These are phyloP conservation scores for Pythium diclinum DNA, from an alignment of 352 stramenopile genomes.

Conservation along the genomic window DNA sequence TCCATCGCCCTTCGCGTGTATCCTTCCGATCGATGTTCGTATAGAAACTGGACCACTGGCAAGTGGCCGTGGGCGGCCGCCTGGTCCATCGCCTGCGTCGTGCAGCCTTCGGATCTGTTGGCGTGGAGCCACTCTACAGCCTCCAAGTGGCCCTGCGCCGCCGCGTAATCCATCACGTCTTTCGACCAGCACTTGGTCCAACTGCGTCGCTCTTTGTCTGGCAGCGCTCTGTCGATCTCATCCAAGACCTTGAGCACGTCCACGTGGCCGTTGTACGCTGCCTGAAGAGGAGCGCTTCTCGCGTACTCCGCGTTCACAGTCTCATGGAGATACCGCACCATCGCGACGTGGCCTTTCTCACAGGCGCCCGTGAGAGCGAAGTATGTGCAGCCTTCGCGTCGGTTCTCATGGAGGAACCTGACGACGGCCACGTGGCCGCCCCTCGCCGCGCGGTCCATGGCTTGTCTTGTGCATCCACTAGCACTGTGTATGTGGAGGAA, in stretches of 20 bases:
- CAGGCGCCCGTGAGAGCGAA: background rate
- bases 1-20: background rate
- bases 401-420: constrained; percentile 1
- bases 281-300: background rate
- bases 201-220: background rate
- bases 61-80: background rate
- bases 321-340: constrained; percentile 1
- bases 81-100: background rate
- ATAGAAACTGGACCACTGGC: background rate
- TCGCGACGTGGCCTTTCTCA: background rate
- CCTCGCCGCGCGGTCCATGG: background rate
- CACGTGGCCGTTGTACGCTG: background rate
- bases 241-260: background rate
- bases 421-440: background rate
- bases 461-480: background rate
- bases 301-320: background rate
- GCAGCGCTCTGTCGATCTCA: background rate
- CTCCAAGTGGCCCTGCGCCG: background rate
- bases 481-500: background rate
- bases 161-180: background rate
- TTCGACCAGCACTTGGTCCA: background rate
- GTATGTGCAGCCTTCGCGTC: constrained; percentile 2
- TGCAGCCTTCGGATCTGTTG: background rate
- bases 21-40: background rate
- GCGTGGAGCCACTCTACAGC: background rate